Evolutionary conservation across 2,329 filamentous ascomycete species (phyloP).

Genomic region (Apiospora malaysiana): DNA sequence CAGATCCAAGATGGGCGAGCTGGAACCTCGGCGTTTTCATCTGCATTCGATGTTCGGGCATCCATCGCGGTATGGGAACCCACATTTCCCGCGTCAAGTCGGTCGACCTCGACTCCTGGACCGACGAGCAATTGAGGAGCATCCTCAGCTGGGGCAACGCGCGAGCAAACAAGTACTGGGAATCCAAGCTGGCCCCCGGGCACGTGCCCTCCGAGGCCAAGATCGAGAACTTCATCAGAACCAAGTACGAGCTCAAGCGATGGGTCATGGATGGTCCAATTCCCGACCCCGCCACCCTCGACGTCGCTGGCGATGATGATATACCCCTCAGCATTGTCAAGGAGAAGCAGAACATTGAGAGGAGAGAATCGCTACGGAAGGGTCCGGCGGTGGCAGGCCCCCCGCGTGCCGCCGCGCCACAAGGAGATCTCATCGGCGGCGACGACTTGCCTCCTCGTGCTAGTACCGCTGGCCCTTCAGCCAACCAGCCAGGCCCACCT

Average conservation of each 20-base stretch:
- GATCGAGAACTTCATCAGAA: constrained; percentile 99
- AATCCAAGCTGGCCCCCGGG: constrained; percentile 87
- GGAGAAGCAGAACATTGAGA: constrained; percentile 69
- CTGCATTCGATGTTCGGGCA: constrained; percentile 97
- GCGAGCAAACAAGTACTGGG: constrained; percentile 98
- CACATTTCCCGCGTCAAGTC: constrained; percentile 99
- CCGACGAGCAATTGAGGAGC: constrained; percentile 94
- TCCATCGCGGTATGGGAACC: constrained; percentile 98
- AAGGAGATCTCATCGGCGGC: constrained; percentile 84
- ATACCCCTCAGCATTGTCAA: constrained; percentile 68
- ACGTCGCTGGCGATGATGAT: constrained; percentile 86
- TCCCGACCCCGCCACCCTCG: constrained; percentile 88
- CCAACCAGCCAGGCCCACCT: constrained; percentile 58
- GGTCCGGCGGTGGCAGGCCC: constrained; percentile 50
- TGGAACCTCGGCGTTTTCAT: constrained; percentile 98
- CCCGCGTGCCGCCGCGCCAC: constrained; percentile 46
- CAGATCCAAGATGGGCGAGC: constrained; percentile 97
- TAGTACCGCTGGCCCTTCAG: constrained; percentile 72
- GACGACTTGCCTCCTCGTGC: constrained; percentile 72
- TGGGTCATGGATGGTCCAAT: constrained; percentile 99
- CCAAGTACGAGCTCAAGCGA: constrained; percentile 97
- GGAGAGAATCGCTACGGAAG: constrained; percentile 67
- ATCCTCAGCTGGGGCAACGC: constrained; percentile 95
- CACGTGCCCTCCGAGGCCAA: constrained; percentile 96
- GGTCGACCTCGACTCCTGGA: constrained; percentile 97